These are phyloP conservation scores for Tripterygium wilfordii DNA, from an alignment of 177 flowering plant species.

Conservation along the genomic window DNA sequence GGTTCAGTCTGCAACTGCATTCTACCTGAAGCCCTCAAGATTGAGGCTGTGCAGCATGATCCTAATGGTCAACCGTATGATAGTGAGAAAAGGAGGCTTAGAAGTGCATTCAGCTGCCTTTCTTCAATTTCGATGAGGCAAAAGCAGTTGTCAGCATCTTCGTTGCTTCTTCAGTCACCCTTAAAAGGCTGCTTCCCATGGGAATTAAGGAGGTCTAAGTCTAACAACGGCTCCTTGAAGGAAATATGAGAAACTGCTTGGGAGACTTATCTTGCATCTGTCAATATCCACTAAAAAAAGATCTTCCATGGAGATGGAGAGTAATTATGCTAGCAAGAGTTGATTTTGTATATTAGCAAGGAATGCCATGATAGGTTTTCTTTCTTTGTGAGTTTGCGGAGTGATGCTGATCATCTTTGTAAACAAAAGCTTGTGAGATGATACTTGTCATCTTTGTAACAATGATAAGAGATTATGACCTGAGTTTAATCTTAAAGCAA, in stretches of 20 bases:
- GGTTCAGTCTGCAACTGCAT: constrained; percentile 81
- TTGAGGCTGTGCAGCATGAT: constrained; percentile 50
- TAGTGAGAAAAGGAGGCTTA: constrained; percentile 61
- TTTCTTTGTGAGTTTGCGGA: neutral
- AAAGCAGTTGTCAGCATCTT: constrained; percentile 56
- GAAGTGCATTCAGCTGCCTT: constrained; percentile 60
- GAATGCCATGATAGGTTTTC: neutral
- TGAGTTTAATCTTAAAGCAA: too few species aligned
- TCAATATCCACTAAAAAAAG: too few species aligned
- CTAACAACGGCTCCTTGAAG: constrained; percentile 40
- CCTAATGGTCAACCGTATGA: constrained; percentile 41
- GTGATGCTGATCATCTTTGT: neutral
- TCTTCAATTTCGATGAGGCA: constrained; percentile 77
- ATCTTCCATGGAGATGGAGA: too few species aligned
- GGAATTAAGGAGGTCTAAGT: constrained; percentile 60
- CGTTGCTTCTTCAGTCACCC: constrained; percentile 60
- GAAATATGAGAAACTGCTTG: too few species aligned
- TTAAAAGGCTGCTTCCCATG: constrained; percentile 66
- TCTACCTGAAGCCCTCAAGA: constrained; percentile 71
- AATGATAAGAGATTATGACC: too few species aligned
- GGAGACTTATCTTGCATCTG: too few species aligned
- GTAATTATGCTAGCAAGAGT: too few species aligned
- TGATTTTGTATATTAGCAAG: neutral
- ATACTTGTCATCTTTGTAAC: too few species aligned
- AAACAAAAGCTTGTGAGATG: too few species aligned